Evolutionary conservation across 805 yeast species (phyloP).

Genomic region (Cyberlindnera maritima): DNA sequence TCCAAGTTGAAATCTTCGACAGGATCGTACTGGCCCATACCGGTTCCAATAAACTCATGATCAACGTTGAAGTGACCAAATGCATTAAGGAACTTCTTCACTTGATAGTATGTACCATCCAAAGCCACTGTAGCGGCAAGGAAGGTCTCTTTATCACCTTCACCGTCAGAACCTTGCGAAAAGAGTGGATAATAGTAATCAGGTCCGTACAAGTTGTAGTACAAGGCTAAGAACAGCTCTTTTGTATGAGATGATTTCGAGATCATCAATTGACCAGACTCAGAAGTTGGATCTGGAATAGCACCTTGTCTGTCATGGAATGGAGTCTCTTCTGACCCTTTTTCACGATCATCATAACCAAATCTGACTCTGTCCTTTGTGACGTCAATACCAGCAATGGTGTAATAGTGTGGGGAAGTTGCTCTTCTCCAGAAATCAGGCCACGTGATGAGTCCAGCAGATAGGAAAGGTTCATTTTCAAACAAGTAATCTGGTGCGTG

Average conservation of each 20-base stretch:
- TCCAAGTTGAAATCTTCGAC: slow-evolving; percentile 44
- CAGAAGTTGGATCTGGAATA: slow-evolving; percentile 60
- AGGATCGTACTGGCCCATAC: slow-evolving; percentile 64
- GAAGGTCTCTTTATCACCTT: slow-evolving; percentile 61
- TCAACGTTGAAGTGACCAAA: slow-evolving; percentile 47
- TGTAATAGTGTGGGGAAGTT: slow-evolving; percentile 69
- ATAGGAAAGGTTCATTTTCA: slow-evolving; percentile 50
- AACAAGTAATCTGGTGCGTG: slow-evolving; percentile 62
- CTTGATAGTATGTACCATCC: slow-evolving; percentile 56
- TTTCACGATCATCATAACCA: slow-evolving; percentile 38
- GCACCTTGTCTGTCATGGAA: slow-evolving; percentile 59
- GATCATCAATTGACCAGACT: slow-evolving; percentile 62
- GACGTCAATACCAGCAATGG: slow-evolving; percentile 57
- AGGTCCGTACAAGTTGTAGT: slow-evolving; percentile 61
- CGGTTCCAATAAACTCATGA: slow-evolving; percentile 49
- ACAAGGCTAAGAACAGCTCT: slow-evolving; percentile 52
- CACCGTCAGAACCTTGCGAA: slow-evolving; percentile 54
- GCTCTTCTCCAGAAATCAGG: slow-evolving; percentile 90
- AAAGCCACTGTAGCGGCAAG: slow-evolving; percentile 58
- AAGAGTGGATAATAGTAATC: slow-evolving; percentile 55
- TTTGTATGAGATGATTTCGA: slow-evolving; percentile 53
- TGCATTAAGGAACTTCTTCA: slow-evolving; percentile 53
- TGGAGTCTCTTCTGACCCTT: slow-evolving; percentile 37
- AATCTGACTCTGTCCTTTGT: slow-evolving; percentile 37
- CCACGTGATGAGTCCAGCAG: slow-evolving; percentile 60